Conservation (phyloP, 2,329 filamentous ascomycete genomes). For the Alternaria rosae region DNA sequence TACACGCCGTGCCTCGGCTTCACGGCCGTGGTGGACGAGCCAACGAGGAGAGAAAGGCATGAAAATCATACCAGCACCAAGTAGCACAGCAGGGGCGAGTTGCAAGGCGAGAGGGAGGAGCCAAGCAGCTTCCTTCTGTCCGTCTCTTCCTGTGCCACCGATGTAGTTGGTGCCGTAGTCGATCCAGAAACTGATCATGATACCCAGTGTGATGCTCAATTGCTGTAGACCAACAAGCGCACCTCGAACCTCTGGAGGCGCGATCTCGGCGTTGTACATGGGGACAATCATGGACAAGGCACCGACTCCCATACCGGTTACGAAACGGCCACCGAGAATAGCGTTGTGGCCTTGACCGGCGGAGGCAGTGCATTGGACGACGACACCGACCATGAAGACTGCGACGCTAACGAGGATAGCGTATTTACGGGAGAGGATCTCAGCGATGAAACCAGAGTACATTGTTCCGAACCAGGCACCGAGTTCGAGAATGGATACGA, state of each 20-base stretch:
- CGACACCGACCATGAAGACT: conserved; percentile 74
- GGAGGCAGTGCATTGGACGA: conserved; percentile 70
- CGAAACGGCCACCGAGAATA: conserved; percentile 75
- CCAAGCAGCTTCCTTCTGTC: conserved; percentile 75
- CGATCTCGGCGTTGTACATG: conserved; percentile 54
- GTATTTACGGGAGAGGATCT: conserved; percentile 72
- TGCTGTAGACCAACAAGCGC: conserved; percentile 69
- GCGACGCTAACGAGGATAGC: conserved; percentile 70
- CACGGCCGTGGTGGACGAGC: conserved; percentile 73
- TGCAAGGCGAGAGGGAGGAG: conserved; percentile 75
- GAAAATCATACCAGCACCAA: conserved; percentile 75
- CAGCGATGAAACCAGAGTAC: conserved; percentile 72
- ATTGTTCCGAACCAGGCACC: conserved; percentile 77
- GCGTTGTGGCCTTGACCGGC: conserved; percentile 59
- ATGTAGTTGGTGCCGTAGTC: conserved; percentile 53
- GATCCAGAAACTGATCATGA: conserved; percentile 65
- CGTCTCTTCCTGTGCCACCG: conserved; percentile 60
- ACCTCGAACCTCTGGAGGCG: conserved; percentile 69
- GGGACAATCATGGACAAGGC: conserved; percentile 72
- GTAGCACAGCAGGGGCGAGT: conserved; percentile 68
- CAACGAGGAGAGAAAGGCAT: conserved; percentile 82
- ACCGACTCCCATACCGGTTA: conserved; percentile 75
- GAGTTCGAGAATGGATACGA: conserved; percentile 72
- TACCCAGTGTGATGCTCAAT: conserved; percentile 67
- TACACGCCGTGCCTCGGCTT: conserved; percentile 69